Percentiles rank a stretch among this genome's conserved stretches.
Evolutionary conservation across 116 monocot species (phyloP).

Genomic region (Thalassia testudinum): DNA sequence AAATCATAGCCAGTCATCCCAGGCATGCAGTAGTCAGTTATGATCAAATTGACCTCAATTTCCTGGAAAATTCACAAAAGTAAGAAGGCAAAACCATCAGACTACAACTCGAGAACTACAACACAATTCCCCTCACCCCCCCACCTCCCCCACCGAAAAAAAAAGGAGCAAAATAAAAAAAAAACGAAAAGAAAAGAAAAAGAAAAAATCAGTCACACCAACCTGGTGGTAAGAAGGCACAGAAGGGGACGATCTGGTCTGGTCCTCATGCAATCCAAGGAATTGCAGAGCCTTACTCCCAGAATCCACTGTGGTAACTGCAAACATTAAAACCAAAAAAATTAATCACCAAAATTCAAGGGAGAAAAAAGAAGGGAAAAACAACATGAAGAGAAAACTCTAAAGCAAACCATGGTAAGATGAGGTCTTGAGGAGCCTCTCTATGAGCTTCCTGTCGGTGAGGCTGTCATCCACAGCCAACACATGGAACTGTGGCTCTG

Average conservation of each 20-base stretch:
- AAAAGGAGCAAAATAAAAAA: too few relatives aligned
- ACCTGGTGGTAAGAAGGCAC: background rate
- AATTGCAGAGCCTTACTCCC: conserved; percentile 61
- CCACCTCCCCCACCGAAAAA: too few relatives aligned
- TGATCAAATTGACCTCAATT: conserved; percentile 60
- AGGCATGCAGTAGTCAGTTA: conserved; percentile 91
- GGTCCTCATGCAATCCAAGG: conserved; percentile 33
- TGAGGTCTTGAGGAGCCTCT: conserved; percentile 76
- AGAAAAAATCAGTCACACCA: too few relatives aligned
- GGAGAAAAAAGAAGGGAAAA: too few relatives aligned
- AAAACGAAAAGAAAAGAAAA: too few relatives aligned
- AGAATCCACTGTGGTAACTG: conserved; percentile 13
- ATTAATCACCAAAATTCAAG: background rate
- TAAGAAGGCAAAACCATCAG: background rate
- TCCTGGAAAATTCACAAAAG: conserved; percentile 23
- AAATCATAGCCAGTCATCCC: conserved; percentile 87
- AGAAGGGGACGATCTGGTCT: conserved; percentile 12
- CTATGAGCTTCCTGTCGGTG: conserved; percentile 76
- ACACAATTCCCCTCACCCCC: too few relatives aligned
- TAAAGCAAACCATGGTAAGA: conserved; percentile 67
- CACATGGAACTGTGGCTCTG: conserved; percentile 53
- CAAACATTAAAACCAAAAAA: background rate
- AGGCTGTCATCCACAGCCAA: conserved; percentile 85
- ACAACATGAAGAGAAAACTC: too few relatives aligned
- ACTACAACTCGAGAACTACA: too few relatives aligned